Percentiles rank a stretch among this genome's conserved stretches.
These are phyloP conservation scores for Nymphaea colorata DNA, from an alignment of 164 flowering plant species.

Conservation along the genomic window DNA sequence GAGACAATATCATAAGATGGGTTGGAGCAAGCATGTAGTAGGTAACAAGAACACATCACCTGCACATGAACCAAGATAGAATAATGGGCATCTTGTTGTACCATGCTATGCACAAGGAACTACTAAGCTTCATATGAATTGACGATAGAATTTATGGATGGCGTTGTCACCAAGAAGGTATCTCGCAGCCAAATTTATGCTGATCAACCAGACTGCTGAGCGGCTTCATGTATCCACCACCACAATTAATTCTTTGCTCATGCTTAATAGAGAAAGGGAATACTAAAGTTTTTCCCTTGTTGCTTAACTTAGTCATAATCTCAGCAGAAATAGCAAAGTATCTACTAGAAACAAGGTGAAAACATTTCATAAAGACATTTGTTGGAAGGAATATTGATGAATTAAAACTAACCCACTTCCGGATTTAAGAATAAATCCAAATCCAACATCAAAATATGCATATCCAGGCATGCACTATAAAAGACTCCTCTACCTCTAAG, in stretches of 20 bases:
- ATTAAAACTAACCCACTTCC: too few species aligned
- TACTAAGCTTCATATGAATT: neutral
- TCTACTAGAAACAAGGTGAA: conserved; percentile 27
- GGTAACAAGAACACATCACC: conserved; percentile 65
- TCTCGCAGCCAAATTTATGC: conserved; percentile 90
- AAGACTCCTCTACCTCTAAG: too few species aligned
- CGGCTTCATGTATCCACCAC: conserved; percentile 99
- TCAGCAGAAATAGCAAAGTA: conserved; percentile 89
- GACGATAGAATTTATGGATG: neutral
- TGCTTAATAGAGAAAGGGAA: conserved; percentile 91
- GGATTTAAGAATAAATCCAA: too few species aligned
- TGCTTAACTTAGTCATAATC: conserved; percentile 82
- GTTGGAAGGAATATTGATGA: too few species aligned
- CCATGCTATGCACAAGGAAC: neutral
- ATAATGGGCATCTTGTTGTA: conserved; percentile 60
- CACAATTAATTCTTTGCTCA: conserved; percentile 95
- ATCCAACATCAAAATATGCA: too few species aligned
- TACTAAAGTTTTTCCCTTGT: conserved; percentile 82
- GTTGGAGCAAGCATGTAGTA: conserved; percentile 40
- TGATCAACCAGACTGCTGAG: conserved; percentile 81
- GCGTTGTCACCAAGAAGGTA: conserved; percentile 64
- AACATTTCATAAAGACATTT: too few species aligned
- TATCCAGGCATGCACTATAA: too few species aligned
- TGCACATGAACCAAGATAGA: conserved; percentile 86
- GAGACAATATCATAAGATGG: conserved; percentile 73